Base-by-base conservation (phyloP, 1,139 yeast species). In the Blastobotrys buckinghamii region DNA sequence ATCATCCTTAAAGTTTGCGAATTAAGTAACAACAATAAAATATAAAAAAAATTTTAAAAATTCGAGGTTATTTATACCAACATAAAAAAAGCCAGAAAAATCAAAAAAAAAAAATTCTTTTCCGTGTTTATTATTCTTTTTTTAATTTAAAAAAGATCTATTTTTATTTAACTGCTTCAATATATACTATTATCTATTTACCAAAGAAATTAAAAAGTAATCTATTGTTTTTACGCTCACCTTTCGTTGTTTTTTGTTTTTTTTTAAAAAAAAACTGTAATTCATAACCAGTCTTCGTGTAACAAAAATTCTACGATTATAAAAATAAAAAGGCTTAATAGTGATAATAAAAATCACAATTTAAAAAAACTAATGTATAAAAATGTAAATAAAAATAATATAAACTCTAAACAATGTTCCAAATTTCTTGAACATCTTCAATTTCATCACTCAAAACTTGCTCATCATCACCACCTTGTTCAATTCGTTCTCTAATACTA, bases 381-480 rank as follows among this genome's bases (percentile, higher is more conserved):
- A 39, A 22, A 15, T 41, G 22, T 33, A 3, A 32, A n/a, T 15
- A 22, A 32, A n/a, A 41, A 20, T 2, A 6, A 15, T 13, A 30
- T 39, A 39, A n/a, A 39, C 95, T 13, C 42, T 39, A 39, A n/a
- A 39, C 95, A 55, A 87, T 82, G 6, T 92, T 82, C 96, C 96
- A 87, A 33, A 89, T 81, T 65, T 89, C 96, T 49, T 68, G 69
- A 61, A 85, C 95, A 64, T 89, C 96, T 68, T 89, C 97, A 60
- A 79, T 78, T 59, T 86, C 76, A 64, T 89, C 97, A 56, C 92
- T 82, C 64, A 76, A 86, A 76, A 88, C 79, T 0, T 90, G 77
- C 59, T 86, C 96, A 16, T 76, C 87, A 63, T 89, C 97, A 53
- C 97, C 97, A 46, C 96, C 97, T 22, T 89, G 95, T 24, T 77